phyloP scores from a whole-genome alignment of 768 basidiomycete genomes.

The Naganishia friedmannii region DNA sequence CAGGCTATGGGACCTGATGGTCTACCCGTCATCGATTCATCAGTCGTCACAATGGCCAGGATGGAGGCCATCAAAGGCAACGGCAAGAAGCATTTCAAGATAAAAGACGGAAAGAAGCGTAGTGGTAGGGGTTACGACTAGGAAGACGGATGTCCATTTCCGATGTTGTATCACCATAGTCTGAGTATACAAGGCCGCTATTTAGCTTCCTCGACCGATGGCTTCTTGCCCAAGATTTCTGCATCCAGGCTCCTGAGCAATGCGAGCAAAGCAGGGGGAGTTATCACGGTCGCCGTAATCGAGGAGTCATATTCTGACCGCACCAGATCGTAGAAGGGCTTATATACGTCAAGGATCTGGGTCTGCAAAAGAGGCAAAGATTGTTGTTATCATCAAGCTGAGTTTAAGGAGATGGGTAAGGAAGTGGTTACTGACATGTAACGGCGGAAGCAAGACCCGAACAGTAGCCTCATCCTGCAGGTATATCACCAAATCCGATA shows the following conservation, averaged over 20 bases:
- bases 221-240: constrained; percentile 6
- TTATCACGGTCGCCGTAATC: constrained; percentile 43
- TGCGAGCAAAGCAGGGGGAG: constrained; percentile 40
- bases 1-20: constrained; percentile 76
- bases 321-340: constrained; percentile 66
- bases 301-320: constrained; percentile 55
- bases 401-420: background rate
- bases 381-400: background rate
- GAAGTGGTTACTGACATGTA: constrained; percentile 50
- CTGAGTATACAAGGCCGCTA: background rate
- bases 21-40: constrained; percentile 57
- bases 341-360: constrained; percentile 71
- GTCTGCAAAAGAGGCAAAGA: constrained; percentile 56
- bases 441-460: constrained; percentile 70
- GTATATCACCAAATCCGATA: constrained; percentile 68
- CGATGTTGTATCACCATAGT: constrained; percentile 7
- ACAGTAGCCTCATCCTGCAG: constrained; percentile 77
- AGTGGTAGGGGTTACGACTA: constrained; percentile 90
- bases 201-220: background rate
- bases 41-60: constrained; percentile 44
- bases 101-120: constrained; percentile 77
- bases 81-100: constrained; percentile 83
- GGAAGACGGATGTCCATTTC: background rate
- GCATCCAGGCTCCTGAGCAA: constrained; percentile 27
- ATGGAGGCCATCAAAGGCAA: constrained; percentile 55